Evolutionary conservation across 2,329 filamentous ascomycete species (phyloP).

Genomic region (Tricladium varicosporioides): DNA sequence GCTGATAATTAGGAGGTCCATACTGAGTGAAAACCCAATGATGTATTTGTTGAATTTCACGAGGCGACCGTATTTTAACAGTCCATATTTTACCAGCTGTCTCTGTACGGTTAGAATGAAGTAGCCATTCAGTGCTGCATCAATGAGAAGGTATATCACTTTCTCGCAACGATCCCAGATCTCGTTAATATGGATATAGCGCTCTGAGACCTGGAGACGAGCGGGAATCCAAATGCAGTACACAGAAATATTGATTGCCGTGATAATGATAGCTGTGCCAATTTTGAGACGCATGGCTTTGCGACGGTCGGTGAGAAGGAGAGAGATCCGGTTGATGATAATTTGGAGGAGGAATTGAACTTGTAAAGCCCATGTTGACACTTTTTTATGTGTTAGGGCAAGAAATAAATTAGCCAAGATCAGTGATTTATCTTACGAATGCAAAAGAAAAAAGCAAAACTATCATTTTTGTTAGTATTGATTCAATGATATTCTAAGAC

Average conservation of each 20-base stretch:
- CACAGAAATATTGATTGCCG: conserved; percentile 50
- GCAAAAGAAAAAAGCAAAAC: conserved; percentile 26
- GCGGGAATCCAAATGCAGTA: conserved; percentile 54
- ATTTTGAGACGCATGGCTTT: conserved; percentile 44
- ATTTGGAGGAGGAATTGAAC: conserved; percentile 54
- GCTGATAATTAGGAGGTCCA: conserved; percentile 37
- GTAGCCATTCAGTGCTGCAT: conserved; percentile 51
- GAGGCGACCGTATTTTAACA: conserved; percentile 40
- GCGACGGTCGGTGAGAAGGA: conserved; percentile 43
- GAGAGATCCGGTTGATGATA: conserved; percentile 52
- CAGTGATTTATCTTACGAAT: conserved; percentile 16
- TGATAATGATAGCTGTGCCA: conserved; percentile 37
- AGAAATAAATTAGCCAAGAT: background rate
- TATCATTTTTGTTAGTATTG: conserved; percentile 1
- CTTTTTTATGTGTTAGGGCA: conserved; percentile 2
- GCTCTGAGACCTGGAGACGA: conserved; percentile 41
- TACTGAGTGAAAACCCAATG: conserved; percentile 39
- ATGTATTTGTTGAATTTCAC: conserved; percentile 41
- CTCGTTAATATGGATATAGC: conserved; percentile 45
- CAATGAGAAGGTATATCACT: conserved; percentile 48
- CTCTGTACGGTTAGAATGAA: conserved; percentile 44
- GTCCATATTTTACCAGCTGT: conserved; percentile 38
- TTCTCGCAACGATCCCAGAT: conserved; percentile 55
- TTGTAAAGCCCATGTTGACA: conserved; percentile 35
- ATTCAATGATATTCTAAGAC: background rate